phyloP scores from a whole-genome alignment of 768 basidiomycete genomes.

The Tylopilus rubrobrunneus region DNA sequence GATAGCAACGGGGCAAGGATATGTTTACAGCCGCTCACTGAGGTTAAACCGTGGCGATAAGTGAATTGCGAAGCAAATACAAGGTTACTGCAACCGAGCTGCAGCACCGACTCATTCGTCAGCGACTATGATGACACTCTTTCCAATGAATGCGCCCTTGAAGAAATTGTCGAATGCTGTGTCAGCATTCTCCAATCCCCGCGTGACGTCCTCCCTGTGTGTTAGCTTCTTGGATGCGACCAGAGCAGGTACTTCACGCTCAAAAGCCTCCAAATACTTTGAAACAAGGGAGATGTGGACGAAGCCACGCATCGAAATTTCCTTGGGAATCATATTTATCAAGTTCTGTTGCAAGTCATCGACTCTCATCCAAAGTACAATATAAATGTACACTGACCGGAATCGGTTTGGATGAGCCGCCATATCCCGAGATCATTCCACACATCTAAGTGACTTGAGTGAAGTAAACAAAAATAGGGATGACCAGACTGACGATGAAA shows the following conservation, averaged over 20 bases:
- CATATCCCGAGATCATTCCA: neutral
- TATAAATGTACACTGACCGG: neutral
- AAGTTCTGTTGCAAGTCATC: neutral
- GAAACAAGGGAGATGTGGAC: constrained; percentile 21
- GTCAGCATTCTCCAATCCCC: constrained; percentile 34
- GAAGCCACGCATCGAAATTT: constrained; percentile 24
- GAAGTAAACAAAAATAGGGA: neutral
- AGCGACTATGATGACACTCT: neutral
- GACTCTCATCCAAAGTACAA: neutral
- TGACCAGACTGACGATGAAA: constrained; percentile 29
- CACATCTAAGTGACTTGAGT: neutral
- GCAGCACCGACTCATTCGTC: neutral
- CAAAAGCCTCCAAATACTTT: constrained; percentile 37
- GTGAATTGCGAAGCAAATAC: no score
- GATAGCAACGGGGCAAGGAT: no score
- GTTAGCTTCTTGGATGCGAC: constrained; percentile 46
- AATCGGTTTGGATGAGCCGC: neutral
- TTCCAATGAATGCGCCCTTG: constrained; percentile 8
- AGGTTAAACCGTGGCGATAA: no score
- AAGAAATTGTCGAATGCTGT: constrained; percentile 5
- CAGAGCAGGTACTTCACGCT: constrained; percentile 34
- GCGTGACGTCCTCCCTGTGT: constrained; percentile 31
- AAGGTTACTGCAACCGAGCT: neutral
- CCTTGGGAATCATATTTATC: neutral
- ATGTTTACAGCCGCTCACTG: no score